Conservation (phyloP, 495 filamentous ascomycete genomes). For the Cryomyces minteri region DNA sequence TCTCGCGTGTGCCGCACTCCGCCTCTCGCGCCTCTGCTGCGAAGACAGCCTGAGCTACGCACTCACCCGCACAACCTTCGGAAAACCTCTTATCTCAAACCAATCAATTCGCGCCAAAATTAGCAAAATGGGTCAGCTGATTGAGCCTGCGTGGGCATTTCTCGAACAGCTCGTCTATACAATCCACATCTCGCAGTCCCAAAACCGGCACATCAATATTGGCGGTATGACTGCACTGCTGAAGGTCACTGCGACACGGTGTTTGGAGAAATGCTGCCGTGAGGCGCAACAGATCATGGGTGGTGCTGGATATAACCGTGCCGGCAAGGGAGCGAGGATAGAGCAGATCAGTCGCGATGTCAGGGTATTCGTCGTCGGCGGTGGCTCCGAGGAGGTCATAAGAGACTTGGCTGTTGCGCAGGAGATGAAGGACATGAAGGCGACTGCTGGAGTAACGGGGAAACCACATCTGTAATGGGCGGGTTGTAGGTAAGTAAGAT, state of each 20-base stretch:
- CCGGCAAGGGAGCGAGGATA: constrained; percentile 18
- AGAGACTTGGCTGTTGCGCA: constrained; percentile 31
- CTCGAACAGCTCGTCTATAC: constrained; percentile 29
- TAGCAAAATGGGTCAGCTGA: constrained; percentile 17
- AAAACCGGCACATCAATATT: constrained; percentile 5
- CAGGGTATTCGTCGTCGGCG: constrained; percentile 33
- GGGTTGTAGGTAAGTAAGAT: too few species aligned
- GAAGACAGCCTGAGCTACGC: constrained; percentile 13
- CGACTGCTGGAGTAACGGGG: too few species aligned
- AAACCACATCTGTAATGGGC: too few species aligned
- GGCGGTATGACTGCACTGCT: constrained; percentile 12
- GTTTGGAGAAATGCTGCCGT: constrained; percentile 11
- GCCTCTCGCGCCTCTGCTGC: not conserved
- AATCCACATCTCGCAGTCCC: constrained; percentile 15
- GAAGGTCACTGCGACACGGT: constrained; percentile 12
- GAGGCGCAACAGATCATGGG: constrained; percentile 17
- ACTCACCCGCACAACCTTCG: constrained; percentile 20
- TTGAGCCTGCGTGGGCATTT: constrained; percentile 23
- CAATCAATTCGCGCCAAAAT: constrained; percentile 19
- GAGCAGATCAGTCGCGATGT: constrained; percentile 23
- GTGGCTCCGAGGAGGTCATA: constrained; percentile 40
- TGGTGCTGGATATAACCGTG: constrained; percentile 16
- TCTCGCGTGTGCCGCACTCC: not conserved
- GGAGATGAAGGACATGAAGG: constrained; percentile 11
- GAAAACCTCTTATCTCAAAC: constrained; percentile 17